Conservation (phyloP, 805 yeast species). For the Aciculoconidium aculeatum region DNA sequence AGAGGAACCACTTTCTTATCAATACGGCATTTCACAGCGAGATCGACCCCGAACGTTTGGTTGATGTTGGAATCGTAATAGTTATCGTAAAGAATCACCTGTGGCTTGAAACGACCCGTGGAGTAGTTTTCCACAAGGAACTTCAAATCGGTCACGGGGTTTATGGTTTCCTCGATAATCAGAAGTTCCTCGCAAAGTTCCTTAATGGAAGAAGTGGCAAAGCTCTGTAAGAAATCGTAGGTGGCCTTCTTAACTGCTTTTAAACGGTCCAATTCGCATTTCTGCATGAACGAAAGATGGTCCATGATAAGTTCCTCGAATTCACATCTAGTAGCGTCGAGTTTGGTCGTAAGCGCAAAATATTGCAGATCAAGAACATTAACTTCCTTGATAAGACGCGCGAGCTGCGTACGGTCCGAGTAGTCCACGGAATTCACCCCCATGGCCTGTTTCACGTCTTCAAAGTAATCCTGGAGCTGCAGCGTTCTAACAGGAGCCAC, state of each 20-base stretch:
- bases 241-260: conserved; percentile 71
- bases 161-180: conserved; percentile 63
- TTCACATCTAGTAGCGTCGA: conserved; percentile 65
- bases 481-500: conserved; percentile 3
- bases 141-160: conserved; percentile 63
- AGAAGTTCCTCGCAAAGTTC: conserved; percentile 55
- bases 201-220: conserved; percentile 56
- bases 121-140: conserved; percentile 60
- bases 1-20: conserved; percentile 72
- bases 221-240: conserved; percentile 62
- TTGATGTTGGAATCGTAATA: conserved; percentile 63
- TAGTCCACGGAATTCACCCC: conserved; percentile 38
- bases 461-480: conserved; percentile 24
- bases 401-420: conserved; percentile 46
- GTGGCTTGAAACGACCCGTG: conserved; percentile 73
- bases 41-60: conserved; percentile 76
- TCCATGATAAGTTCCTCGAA: conserved; percentile 70
- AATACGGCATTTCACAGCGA: conserved; percentile 62
- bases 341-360: conserved; percentile 44
- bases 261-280: conserved; percentile 74
- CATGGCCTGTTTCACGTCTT: conserved; percentile 41
- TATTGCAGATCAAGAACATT: conserved; percentile 45
- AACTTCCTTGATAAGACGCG: conserved; percentile 52
- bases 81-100: conserved; percentile 68
- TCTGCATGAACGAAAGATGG: conserved; percentile 71